Percentiles rank a stretch among this genome's conserved stretches.
phyloP scores from a whole-genome alignment of 1,284 basidiomycete genomes.

The Vanrija sp. region DNA sequence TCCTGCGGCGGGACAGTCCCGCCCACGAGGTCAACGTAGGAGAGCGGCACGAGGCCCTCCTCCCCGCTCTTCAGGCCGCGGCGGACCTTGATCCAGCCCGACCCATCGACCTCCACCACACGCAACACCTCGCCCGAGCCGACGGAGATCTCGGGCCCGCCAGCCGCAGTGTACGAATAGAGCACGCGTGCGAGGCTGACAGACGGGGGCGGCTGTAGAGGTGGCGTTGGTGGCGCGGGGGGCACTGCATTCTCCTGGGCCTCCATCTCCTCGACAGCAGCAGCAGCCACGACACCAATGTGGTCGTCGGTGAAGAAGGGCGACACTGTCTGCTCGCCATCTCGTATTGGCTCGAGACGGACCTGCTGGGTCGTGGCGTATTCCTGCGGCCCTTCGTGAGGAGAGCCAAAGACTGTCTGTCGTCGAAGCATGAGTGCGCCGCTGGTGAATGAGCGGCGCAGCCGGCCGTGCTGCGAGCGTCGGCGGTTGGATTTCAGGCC shows the following conservation, averaged over 20 bases:
- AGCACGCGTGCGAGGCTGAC: conserved; percentile 10
- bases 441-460: conserved; percentile 13
- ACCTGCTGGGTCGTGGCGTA: neutral
- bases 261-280: neutral
- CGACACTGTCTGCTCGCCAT: conserved; percentile 18
- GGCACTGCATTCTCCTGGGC: neutral
- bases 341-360: conserved; percentile 16
- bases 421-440: conserved; percentile 6
- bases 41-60: conserved; percentile 15
- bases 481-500: conserved; percentile 12
- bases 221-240: neutral
- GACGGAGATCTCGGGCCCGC: conserved; percentile 3
- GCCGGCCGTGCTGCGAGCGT: neutral
- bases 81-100: conserved; percentile 17
- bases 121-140: conserved; percentile 15
- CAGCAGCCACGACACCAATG: conserved; percentile 10
- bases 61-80: conserved; percentile 7
- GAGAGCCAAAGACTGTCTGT: conserved; percentile 7
- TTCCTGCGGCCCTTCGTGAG: conserved; percentile 13
- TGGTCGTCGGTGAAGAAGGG: conserved; percentile 16
- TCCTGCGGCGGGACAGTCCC: conserved; percentile 9
- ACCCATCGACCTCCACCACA: conserved; percentile 17
- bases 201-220: neutral
- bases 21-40: conserved; percentile 9
- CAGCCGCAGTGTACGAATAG: conserved; percentile 4